Percentiles rank a stretch among this genome's conserved stretches.
Evolutionary conservation across 2,329 filamentous ascomycete species (phyloP).

Genomic region (Ceratocystis albifundus): DNA sequence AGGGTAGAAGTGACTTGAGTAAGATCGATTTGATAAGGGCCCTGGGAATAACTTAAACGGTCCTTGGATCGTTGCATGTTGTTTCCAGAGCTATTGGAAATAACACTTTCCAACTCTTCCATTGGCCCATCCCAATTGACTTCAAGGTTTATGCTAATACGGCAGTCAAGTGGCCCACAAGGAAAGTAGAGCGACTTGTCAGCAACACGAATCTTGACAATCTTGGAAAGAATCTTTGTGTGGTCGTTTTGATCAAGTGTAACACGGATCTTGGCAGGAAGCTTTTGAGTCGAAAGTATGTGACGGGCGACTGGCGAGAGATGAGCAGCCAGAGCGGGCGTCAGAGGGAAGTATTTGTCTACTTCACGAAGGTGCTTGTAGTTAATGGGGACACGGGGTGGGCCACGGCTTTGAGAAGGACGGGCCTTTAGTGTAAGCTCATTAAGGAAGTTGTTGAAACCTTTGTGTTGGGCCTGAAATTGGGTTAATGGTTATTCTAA

Average conservation of each 20-base stretch:
- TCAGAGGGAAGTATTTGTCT: constrained; percentile 74
- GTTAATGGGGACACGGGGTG: constrained; percentile 50
- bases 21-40: constrained; percentile 79
- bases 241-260: constrained; percentile 56
- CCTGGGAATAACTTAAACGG: constrained; percentile 78
- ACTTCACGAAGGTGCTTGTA: constrained; percentile 75
- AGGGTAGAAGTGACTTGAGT: constrained; percentile 64
- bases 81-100: constrained; percentile 27
- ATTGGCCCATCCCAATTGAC: constrained; percentile 68
- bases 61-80: constrained; percentile 59
- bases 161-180: constrained; percentile 67
- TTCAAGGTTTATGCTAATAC: constrained; percentile 90
- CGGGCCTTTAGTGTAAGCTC: constrained; percentile 36
- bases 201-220: constrained; percentile 79
- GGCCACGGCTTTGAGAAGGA: constrained; percentile 24
- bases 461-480: constrained; percentile 61
- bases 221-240: constrained; percentile 60
- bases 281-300: constrained; percentile 25
- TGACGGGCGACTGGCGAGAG: constrained; percentile 6
- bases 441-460: constrained; percentile 79
- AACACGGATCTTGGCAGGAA: constrained; percentile 55
- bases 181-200: constrained; percentile 85
- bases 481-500: background rate
- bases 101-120: constrained; percentile 40
- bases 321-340: constrained; percentile 41